Conservation (phyloP, 257 asterid genomes). For the Petrea volubilis region DNA sequence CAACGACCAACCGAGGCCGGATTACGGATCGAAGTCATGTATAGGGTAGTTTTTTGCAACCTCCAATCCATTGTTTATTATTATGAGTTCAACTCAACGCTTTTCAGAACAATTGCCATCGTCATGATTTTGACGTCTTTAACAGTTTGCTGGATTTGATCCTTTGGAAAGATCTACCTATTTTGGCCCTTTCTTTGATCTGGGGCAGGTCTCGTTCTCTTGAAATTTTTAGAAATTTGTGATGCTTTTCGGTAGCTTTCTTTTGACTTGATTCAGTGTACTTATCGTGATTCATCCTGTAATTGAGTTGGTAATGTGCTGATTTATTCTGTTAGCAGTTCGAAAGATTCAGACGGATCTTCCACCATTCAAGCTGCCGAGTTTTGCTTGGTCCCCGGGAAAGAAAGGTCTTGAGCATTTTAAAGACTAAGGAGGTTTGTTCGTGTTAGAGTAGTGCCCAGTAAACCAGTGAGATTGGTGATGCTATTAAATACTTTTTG, state of each 20-base stretch:
- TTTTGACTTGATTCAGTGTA: no score
- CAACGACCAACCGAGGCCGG: constrained; percentile 86
- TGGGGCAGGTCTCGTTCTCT: no score
- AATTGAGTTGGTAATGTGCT: no score
- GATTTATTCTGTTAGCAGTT: no score
- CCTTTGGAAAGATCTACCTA: constrained; percentile 97
- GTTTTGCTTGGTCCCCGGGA: constrained; percentile 86
- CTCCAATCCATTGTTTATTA: constrained; percentile 13
- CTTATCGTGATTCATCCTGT: constrained; percentile 86
- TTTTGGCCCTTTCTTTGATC: no score
- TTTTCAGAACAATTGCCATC: constrained; percentile 12
- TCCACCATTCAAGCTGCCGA: constrained; percentile 90
- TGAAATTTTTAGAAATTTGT: no score
- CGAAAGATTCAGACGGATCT: constrained; percentile 88
- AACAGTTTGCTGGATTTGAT: constrained; percentile 94
- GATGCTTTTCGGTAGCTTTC: no score
- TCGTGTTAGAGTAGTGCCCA: no score
- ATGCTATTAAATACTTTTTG: no score
- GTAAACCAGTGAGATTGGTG: no score
- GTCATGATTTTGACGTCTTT: constrained; percentile 7
- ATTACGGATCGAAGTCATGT: constrained; percentile 95
- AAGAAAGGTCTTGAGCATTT: constrained; percentile 82
- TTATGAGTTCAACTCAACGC: not conserved
- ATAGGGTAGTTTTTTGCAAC: constrained; percentile 56
- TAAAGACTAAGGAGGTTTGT: constrained; percentile 78